Base-by-base conservation (phyloP, 257 asterid genomes). In the Solanum chiquidenum region DNA sequence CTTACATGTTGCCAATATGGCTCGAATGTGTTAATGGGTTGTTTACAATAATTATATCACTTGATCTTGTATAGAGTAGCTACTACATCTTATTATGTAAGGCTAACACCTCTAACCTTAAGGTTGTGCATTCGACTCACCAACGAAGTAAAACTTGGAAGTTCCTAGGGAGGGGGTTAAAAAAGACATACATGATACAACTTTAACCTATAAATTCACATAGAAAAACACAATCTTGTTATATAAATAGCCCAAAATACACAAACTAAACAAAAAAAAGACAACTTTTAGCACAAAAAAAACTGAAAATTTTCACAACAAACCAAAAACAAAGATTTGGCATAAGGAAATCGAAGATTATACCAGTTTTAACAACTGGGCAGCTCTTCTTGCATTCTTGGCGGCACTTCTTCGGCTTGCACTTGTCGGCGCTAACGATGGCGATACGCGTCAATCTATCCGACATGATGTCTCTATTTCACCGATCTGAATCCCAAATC, bases 321-420 rank as follows among this genome's bases (percentile, higher is more conserved):
- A 75, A 75, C 12, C 21, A 60, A 11, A 86, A 72, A 58, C 66
- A 11, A 84, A 44, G 49, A 16, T 42, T 9, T 44, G 18, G 33
- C 18, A 37, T 52, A 16, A 52, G 62, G 62, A 52, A 52, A 52
- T 37, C 27, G 69, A 75, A 37, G 33, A 46, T 12, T 12, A 1
- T 64, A 94, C 99, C 99, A 37, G 99, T 97, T 93, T 93, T 97
- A 86, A 97, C 99, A 86, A 97, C 99, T 35, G 99, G 99, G 88
- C 99, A 97, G 72, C 98, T 96, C 93, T 97, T 97, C 91, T 97
- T 97, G 94, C 99, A 97, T 89, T 97, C 99, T 92, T 96, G 99
- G 4, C 98, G 94, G 90, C 99, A 96, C 90, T 96, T 97, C 87
- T 96, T 97, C 42, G 99, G 99, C 92, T 96, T 97, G 90, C 99